Conservation (phyloP, 306 rosid species). For the Herpetospermum pedunculosum region DNA sequence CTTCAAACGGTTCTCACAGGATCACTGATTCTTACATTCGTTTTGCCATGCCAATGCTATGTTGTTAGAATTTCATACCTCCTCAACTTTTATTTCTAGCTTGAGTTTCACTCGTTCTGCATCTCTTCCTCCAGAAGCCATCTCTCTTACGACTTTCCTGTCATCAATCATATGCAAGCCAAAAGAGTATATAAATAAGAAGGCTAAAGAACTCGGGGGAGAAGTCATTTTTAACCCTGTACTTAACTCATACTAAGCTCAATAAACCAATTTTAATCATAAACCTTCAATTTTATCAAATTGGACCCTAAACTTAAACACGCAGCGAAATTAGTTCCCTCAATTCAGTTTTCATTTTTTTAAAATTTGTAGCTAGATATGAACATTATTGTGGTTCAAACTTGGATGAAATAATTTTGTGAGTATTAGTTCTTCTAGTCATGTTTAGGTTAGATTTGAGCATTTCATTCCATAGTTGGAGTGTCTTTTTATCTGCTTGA, state of each 20-base stretch:
- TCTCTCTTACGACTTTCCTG: conserved; percentile 84
- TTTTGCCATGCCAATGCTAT: background rate
- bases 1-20: background rate
- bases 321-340: background rate
- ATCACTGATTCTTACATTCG: background rate
- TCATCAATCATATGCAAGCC: conserved; percentile 3
- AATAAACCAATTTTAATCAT: background rate
- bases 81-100: conserved; percentile 79
- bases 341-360: background rate
- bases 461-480: background rate
- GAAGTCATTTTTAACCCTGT: background rate
- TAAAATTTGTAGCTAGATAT: background rate
- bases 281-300: background rate
- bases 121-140: conserved; percentile 76
- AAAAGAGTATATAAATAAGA: background rate
- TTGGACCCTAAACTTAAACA: background rate
- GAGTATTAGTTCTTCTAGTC: background rate
- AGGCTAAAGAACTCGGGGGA: background rate
- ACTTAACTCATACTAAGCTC: background rate
- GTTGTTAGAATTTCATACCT: conserved; percentile 30
- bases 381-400: background rate
- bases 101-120: conserved; percentile 79
- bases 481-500: background rate
- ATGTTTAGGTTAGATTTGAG: background rate
- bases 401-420: background rate